These are phyloP conservation scores for Phytophthora podocarpi DNA, from an alignment of 352 stramenopile genomes.

Conservation along the genomic window DNA sequence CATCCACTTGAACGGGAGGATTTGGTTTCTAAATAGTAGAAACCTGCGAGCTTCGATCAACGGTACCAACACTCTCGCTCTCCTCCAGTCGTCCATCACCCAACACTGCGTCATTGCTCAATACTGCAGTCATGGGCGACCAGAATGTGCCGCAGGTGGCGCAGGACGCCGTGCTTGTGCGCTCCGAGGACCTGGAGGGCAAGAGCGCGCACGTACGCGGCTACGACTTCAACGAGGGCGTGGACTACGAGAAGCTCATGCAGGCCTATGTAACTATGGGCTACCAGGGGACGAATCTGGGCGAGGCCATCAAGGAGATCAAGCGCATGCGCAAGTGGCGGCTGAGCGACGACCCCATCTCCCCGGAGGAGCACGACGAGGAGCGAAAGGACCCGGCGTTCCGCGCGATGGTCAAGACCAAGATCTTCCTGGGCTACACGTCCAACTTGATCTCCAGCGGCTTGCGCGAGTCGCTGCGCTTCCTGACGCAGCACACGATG, in stretches of 20 bases:
- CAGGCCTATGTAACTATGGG: conserved; percentile 86
- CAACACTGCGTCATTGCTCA: conserved; percentile 22
- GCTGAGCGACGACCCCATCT: conserved; percentile 93
- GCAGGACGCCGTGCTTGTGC: conserved; percentile 76
- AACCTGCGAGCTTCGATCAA: no score
- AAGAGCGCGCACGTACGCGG: conserved; percentile 63
- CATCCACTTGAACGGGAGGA: background rate
- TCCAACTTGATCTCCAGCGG: conserved; percentile 99
- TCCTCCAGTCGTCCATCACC: conserved; percentile 23
- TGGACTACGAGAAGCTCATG: conserved; percentile 89
- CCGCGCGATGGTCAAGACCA: conserved; percentile 91
- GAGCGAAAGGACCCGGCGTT: conserved; percentile 77
- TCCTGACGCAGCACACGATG: conserved; percentile 98
- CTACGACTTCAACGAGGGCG: conserved; percentile 92
- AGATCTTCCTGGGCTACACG: conserved; percentile 99
- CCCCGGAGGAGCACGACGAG: conserved; percentile 94
- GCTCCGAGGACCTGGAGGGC: conserved; percentile 79
- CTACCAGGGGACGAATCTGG: conserved; percentile 98
- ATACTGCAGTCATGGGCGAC: conserved; percentile 20
- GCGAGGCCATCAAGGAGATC: conserved; percentile 97
- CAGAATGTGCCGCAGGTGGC: conserved; percentile 48
- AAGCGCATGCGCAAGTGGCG: conserved; percentile 98
- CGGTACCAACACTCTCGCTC: conserved; percentile 15
- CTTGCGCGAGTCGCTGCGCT: conserved; percentile 97
- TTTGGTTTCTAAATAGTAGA: background rate